Conservation (phyloP, 2,329 filamentous ascomycete species). For the Stagonosporopsis rhizophila region DNA sequence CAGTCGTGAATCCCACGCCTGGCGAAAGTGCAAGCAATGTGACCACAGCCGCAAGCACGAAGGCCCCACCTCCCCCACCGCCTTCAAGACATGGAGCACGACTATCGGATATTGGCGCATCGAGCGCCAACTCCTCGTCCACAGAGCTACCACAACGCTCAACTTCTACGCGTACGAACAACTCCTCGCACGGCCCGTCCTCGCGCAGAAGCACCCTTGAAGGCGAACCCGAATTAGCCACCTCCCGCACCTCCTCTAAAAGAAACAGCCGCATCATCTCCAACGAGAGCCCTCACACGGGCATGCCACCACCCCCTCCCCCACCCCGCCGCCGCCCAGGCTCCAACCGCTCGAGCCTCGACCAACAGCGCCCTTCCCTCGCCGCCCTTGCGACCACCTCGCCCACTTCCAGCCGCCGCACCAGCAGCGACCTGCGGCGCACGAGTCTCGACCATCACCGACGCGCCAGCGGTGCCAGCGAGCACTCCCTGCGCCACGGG, state of each 20-base stretch:
- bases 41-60: conserved; percentile 21
- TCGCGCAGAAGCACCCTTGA: conserved; percentile 38
- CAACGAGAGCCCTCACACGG: conserved; percentile 29
- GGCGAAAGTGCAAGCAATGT: conserved; percentile 8
- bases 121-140: conserved; percentile 40
- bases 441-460: conserved; percentile 39
- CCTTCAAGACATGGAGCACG: conserved; percentile 42
- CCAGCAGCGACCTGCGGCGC: conserved; percentile 34
- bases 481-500: conserved; percentile 39
- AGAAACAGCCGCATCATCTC: conserved; percentile 38
- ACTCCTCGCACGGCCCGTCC: conserved; percentile 30
- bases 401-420: conserved; percentile 37
- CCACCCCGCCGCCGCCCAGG: conserved; percentile 44
- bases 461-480: conserved; percentile 44
- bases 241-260: conserved; percentile 35
- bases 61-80: conserved; percentile 45
- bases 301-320: conserved; percentile 38
- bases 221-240: conserved; percentile 32
- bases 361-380: conserved; percentile 36
- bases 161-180: conserved; percentile 27
- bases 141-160: conserved; percentile 37
- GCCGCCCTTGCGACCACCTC: conserved; percentile 21
- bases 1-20: not conserved
- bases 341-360: conserved; percentile 43
- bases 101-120: conserved; percentile 30